Conservation (phyloP, 2,329 filamentous ascomycete genomes). For the Emergomyces africanus region DNA sequence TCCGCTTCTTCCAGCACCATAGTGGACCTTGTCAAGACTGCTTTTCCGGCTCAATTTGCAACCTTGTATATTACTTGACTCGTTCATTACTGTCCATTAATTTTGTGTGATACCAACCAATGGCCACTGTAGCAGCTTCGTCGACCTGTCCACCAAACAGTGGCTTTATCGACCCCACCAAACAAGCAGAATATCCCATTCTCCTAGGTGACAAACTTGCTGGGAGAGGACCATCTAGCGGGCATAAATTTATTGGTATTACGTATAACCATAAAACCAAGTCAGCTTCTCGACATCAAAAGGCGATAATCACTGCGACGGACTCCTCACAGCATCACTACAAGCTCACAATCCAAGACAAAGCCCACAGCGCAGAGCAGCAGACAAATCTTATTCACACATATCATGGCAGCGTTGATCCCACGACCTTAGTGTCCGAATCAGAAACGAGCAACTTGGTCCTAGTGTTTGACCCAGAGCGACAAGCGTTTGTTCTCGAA, state of each 20-base stretch:
- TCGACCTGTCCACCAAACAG: constrained; percentile 16
- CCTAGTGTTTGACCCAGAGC: constrained; percentile 62
- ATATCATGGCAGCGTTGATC: constrained; percentile 30
- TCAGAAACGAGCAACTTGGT: constrained; percentile 27
- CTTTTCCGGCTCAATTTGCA: neutral
- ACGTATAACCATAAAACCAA: constrained; percentile 37
- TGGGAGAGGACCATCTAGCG: constrained; percentile 14
- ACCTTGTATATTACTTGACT: neutral
- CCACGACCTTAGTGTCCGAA: constrained; percentile 17
- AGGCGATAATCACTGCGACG: constrained; percentile 24
- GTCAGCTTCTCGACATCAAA: constrained; percentile 25
- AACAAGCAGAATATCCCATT: constrained; percentile 35
- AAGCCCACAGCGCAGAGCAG: constrained; percentile 27
- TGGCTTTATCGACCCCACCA: constrained; percentile 31
- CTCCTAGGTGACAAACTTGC: constrained; percentile 32
- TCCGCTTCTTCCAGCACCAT: constrained; percentile 3
- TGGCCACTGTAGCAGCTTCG: constrained; percentile 6
- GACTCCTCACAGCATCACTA: constrained; percentile 25
- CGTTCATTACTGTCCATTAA: neutral
- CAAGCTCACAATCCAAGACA: constrained; percentile 30
- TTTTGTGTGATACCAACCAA: neutral
- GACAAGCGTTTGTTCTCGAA: constrained; percentile 70
- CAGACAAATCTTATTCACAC: constrained; percentile 26
- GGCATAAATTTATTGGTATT: constrained; percentile 25
- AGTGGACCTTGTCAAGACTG: neutral